phyloP scores from a whole-genome alignment of 768 basidiomycete genomes.

The Hydnomerulius pinastri region DNA sequence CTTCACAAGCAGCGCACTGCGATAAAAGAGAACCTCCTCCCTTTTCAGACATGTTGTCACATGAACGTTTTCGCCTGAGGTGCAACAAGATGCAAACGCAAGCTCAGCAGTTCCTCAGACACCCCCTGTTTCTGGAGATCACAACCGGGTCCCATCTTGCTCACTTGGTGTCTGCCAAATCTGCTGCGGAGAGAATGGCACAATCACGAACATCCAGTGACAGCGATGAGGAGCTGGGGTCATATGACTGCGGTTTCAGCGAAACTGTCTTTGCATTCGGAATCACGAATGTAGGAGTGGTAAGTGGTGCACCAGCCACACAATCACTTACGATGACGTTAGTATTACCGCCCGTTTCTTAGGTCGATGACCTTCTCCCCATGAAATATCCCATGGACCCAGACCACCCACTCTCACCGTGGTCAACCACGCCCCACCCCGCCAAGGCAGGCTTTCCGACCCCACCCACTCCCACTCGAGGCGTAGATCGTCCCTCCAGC shows the following conservation, averaged over 20 bases:
- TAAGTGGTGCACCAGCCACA: not conserved
- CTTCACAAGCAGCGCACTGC: conserved; percentile 21
- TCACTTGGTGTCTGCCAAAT: conserved; percentile 3
- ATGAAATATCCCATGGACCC: conserved; percentile 31
- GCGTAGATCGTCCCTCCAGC: not conserved
- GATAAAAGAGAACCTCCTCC: conserved; percentile 36
- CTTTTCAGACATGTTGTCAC: conserved; percentile 40
- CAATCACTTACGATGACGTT: conserved; percentile 1
- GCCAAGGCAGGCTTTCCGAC: not conserved
- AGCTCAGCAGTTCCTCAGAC: conserved; percentile 31
- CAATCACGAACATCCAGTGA: too few species aligned
- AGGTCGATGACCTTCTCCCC: conserved; percentile 39
- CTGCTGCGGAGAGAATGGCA: conserved; percentile 24
- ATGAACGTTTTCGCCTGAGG: conserved; percentile 44
- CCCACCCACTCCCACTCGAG: not conserved
- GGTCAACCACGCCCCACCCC: conserved; percentile 14
- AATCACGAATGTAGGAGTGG: conserved; percentile 23
- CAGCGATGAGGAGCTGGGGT: conserved; percentile 5
- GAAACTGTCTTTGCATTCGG: not conserved
- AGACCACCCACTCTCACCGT: conserved; percentile 9
- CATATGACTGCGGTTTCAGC: not conserved
- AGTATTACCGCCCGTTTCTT: conserved; percentile 28
- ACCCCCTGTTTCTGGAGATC: conserved; percentile 48
- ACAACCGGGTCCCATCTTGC: conserved; percentile 21
- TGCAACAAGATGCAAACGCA: conserved; percentile 38